phyloP scores from a whole-genome alignment of 257 asterid species.

The Thymus mandschuricus region DNA sequence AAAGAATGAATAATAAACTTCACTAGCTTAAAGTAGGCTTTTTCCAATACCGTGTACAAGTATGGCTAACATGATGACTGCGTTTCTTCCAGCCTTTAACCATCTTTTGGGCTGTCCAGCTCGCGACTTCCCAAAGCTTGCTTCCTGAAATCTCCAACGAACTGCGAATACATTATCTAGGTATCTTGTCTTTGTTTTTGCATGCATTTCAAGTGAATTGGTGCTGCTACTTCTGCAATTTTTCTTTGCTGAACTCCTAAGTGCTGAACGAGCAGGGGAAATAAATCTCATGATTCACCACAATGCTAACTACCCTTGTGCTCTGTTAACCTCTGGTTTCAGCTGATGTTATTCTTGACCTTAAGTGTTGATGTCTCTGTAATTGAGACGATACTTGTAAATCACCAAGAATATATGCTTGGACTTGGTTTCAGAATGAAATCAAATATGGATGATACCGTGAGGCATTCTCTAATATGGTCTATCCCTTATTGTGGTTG shows the following conservation, averaged over 20 bases:
- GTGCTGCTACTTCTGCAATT: constrained; percentile 14
- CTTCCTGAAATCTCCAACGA: constrained; percentile 50
- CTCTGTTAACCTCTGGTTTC: not conserved
- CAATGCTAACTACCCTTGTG: not conserved
- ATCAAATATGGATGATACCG: not conserved
- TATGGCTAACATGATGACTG: constrained; percentile 15
- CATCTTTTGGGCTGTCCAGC: constrained; percentile 67
- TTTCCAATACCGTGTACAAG: constrained; percentile 10
- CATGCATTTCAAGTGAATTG: constrained; percentile 11
- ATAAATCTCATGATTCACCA: not conserved
- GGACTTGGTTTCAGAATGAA: not conserved
- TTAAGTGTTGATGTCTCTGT: not conserved
- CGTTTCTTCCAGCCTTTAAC: constrained; percentile 72
- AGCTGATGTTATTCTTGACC: not conserved
- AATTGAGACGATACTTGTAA: not conserved
- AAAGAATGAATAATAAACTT: too few relatives aligned
- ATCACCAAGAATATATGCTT: constrained; percentile 4
- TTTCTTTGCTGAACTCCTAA: constrained; percentile 2
- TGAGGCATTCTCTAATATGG: not conserved
- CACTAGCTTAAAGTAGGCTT: too few relatives aligned
- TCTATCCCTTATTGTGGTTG: constrained; percentile 6
- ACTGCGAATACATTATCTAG: constrained; percentile 81
- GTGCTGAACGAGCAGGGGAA: not conserved
- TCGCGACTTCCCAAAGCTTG: constrained; percentile 55
- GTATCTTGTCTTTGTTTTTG: constrained; percentile 42